Evolutionary conservation across 768 basidiomycete genomes (phyloP), one percentile per base, ranked within the genome.

Genomic region (Calocera cornea): DNA sequence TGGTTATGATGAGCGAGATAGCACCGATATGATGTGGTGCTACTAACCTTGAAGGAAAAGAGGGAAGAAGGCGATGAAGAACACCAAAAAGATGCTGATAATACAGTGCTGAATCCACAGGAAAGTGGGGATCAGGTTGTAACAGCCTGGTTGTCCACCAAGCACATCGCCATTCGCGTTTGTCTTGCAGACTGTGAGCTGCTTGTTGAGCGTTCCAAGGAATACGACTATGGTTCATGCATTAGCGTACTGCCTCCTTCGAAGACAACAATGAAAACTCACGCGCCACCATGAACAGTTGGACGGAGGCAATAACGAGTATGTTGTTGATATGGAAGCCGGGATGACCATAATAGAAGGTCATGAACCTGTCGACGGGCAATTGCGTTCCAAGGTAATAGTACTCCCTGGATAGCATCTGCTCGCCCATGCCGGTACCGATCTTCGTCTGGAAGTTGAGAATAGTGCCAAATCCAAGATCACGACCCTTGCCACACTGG

Each of bases 251-350:
- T 49, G 24, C 34, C 40, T 17, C 63, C 24, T 14, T n/a, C 22
- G 41, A 54, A 64, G 27, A 66, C 34, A 67, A 31, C 66, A 65
- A 68, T 24, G 14, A 29, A 64, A 17, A 84, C 90, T 72, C 74
- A 92, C 91, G 85, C 2, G 93, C 92, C 65, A 95, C 81, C 73
- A 98, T 84, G 83, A 99, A 98, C 68, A 95, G 80, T 77, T 97
- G 95, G 31, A 98, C 91, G 41, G 97, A 95, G 71, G 97, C 78
- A 74, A 99, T 99, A 78, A 99, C 90, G 75, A 98, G 81, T 86
- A 98, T 98, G 77, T 98, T 99, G 83, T 99, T 97, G 80, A 99
- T 95, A 75, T 98, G 97, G 88, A 99, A 99, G 65, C 92, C 97
- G 50, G 97, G 97, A 77, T 98, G 97, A 60, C 93, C 95, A 73